These are phyloP conservation scores for Handroanthus guayacan DNA, from an alignment of 257 asterid genomes.

Conservation along the genomic window DNA sequence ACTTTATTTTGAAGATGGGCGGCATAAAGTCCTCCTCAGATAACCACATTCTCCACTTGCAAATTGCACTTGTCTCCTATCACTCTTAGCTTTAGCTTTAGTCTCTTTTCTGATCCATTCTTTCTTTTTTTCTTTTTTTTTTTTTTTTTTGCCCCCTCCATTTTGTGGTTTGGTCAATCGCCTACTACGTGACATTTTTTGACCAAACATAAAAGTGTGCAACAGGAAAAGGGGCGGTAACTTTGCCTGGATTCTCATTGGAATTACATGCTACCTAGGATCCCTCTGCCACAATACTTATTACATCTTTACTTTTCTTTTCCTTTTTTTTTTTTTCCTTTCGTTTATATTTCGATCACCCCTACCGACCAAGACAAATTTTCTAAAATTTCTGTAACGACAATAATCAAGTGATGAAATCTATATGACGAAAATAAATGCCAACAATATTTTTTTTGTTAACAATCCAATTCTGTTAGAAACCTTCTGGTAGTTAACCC, in stretches of 20 bases:
- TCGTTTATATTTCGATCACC: background rate
- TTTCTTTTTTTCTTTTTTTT: background rate
- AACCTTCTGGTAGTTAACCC: too few relatives aligned
- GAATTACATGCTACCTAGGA: slow-evolving; percentile 49
- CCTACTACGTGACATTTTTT: slow-evolving; percentile 55
- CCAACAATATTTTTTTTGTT: too few relatives aligned
- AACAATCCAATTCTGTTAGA: too few relatives aligned
- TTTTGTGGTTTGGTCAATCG: slow-evolving; percentile 57
- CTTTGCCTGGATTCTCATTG: slow-evolving; percentile 42
- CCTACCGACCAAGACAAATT: background rate
- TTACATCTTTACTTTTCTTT: background rate
- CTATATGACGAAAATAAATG: too few relatives aligned
- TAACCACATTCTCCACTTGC: slow-evolving; percentile 58
- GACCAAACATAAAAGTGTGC: slow-evolving; percentile 59
- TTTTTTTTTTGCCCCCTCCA: background rate
- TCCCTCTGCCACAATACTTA: slow-evolving; percentile 31
- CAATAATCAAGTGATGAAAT: too few relatives aligned
- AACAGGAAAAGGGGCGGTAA: slow-evolving; percentile 41
- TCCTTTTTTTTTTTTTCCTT: too few relatives aligned
- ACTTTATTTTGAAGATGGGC: slow-evolving; percentile 35
- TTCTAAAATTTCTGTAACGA: too few relatives aligned
- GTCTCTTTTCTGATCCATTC: slow-evolving; percentile 38
- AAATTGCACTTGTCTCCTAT: slow-evolving; percentile 34
- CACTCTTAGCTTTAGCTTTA: slow-evolving; percentile 45
- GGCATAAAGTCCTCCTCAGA: slow-evolving; percentile 39